Conservation (phyloP, 805 yeast genomes). For the Spathaspora hagerdaliae region DNA sequence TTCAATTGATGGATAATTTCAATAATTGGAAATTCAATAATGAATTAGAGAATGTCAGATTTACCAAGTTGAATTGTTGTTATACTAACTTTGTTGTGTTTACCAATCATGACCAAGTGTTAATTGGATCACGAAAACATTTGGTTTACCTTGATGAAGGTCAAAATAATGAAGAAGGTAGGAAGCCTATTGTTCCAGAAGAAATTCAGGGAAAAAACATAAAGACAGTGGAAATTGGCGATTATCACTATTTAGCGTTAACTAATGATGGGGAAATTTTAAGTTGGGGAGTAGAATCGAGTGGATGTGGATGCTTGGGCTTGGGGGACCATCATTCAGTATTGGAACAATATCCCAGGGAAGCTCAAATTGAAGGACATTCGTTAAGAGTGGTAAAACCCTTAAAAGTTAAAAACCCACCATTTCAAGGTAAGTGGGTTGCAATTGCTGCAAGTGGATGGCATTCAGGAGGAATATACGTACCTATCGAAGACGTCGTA, state of each 20-base stretch:
- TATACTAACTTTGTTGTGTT: conserved; percentile 53
- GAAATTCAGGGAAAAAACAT: conserved; percentile 21
- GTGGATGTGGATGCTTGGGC: conserved; percentile 68
- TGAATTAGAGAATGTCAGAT: conserved; percentile 23
- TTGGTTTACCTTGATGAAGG: conserved; percentile 8
- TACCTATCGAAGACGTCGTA: conserved; percentile 5
- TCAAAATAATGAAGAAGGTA: conserved; percentile 12
- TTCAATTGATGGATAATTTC: conserved; percentile 1
- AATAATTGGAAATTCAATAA: conserved; percentile 23
- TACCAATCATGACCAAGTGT: conserved; percentile 46
- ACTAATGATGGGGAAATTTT: conserved; percentile 51
- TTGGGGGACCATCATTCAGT: conserved; percentile 31
- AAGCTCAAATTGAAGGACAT: conserved; percentile 15
- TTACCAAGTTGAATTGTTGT: conserved; percentile 53
- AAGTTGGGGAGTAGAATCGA: conserved; percentile 68
- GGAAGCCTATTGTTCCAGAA: conserved; percentile 1
- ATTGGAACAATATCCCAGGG: conserved; percentile 2
- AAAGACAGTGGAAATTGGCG: conserved; percentile 62
- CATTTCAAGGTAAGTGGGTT: conserved; percentile 41
- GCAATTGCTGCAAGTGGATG: conserved; percentile 75
- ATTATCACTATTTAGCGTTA: conserved; percentile 67
- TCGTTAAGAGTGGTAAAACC: conserved; percentile 24
- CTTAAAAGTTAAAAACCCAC: conserved; percentile 35
- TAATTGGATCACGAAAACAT: conserved; percentile 29
- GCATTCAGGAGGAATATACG: conserved; percentile 65